These are phyloP conservation scores for Candida jianshihensis DNA, from an alignment of 805 yeast genomes.

Conservation along the genomic window DNA sequence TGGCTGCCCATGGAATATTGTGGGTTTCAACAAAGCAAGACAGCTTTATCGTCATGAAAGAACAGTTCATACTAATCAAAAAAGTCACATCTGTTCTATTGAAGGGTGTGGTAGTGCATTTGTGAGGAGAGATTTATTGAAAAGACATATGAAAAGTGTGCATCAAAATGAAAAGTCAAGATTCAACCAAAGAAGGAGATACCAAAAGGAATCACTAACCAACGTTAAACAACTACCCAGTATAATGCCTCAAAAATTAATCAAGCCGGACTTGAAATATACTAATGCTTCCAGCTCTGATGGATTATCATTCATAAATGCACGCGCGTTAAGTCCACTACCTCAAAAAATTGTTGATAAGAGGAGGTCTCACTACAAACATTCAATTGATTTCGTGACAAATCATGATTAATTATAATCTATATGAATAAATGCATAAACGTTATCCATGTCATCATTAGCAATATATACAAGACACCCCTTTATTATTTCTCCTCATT, in stretches of 20 bases:
- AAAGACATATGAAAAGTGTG: slow-evolving; percentile 28
- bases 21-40: slow-evolving; percentile 31
- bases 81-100: slow-evolving; percentile 65
- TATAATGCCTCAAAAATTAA: too few species aligned
- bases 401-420: slow-evolving; percentile 2
- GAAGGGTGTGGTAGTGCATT: slow-evolving; percentile 66
- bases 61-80: slow-evolving; percentile 21
- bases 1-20: slow-evolving; percentile 34
- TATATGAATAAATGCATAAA: too few species aligned
- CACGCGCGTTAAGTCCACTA: too few species aligned
- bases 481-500: neutral
- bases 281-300: too few species aligned
- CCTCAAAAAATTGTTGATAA: too few species aligned
- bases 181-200: slow-evolving; percentile 25
- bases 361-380: slow-evolving; percentile 11
- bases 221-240: too few species aligned
- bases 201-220: too few species aligned
- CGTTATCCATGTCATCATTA: too few species aligned
- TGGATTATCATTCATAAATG: too few species aligned
- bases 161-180: slow-evolving; percentile 35
- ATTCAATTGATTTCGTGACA: slow-evolving; percentile 21
- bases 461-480: neutral
- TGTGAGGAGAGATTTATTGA: slow-evolving; percentile 30
- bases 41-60: slow-evolving; percentile 29
- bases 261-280: too few species aligned